phyloP scores from a whole-genome alignment of 805 yeast genomes.

The Wickerhamiella nectarea region DNA sequence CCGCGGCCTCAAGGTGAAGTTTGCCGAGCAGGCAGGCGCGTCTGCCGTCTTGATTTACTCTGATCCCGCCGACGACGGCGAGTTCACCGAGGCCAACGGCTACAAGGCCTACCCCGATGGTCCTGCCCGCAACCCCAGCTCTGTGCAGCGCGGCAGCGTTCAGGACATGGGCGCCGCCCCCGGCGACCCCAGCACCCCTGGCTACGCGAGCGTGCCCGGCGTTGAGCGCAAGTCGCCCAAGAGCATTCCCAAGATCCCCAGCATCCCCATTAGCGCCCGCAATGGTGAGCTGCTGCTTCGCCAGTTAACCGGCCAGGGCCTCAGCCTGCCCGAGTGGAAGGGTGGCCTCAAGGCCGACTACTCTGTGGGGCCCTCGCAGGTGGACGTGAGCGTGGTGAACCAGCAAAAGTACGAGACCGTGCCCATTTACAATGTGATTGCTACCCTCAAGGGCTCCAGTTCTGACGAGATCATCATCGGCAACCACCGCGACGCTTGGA shows the following conservation, averaged over 20 bases:
- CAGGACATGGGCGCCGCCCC: conserved; percentile 47
- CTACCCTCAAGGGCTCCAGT: conserved; percentile 40
- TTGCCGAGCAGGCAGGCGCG: conserved; percentile 65
- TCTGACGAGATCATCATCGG: conserved; percentile 52
- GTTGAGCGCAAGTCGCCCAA: conserved; percentile 35
- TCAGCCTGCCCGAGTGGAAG: conserved; percentile 29
- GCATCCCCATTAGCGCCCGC: conserved; percentile 54
- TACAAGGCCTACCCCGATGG: conserved; percentile 59
- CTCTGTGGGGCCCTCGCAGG: conserved; percentile 38
- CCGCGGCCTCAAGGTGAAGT: conserved; percentile 64
- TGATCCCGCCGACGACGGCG: conserved; percentile 50
- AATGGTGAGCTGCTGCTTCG: conserved; percentile 52
- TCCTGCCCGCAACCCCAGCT: conserved; percentile 61
- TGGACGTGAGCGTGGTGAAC: conserved; percentile 40
- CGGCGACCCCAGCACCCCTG: conserved; percentile 74
- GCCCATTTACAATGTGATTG: conserved; percentile 52
- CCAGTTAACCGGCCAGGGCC: conserved; percentile 46
- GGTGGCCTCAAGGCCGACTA: conserved; percentile 37
- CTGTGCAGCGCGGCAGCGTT: conserved; percentile 67
- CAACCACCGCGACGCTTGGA: conserved; percentile 74
- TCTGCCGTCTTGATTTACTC: conserved; percentile 52
- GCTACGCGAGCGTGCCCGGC: conserved; percentile 38
- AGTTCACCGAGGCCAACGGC: conserved; percentile 40
- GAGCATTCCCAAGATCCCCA: conserved; percentile 53
- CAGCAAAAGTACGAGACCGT: conserved; percentile 48